phyloP scores from a whole-genome alignment of 2,329 filamentous ascomycete genomes.

The Sclerotinia subarctica region DNA sequence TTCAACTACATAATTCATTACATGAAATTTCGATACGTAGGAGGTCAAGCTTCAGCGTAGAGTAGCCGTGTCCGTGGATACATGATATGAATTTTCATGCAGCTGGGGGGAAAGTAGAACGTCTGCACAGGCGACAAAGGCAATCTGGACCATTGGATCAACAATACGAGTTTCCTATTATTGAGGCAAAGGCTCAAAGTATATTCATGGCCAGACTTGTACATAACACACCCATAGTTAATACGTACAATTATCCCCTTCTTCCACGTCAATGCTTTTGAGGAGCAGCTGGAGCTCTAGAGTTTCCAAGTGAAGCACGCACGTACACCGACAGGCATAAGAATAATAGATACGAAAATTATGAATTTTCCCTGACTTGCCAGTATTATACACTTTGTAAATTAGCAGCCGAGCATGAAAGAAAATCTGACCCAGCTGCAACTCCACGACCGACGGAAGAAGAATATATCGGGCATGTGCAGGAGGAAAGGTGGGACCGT shows the following conservation, averaged over 20 bases:
- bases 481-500: slow-evolving; percentile 19
- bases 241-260: not conserved
- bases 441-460: slow-evolving; percentile 17
- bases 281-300: not conserved
- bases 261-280: not conserved
- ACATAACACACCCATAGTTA: not conserved
- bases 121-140: slow-evolving; percentile 8
- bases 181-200: not conserved
- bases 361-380: not conserved
- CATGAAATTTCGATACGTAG: not conserved
- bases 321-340: not conserved
- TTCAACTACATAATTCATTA: slow-evolving; percentile 7
- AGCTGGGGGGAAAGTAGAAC: slow-evolving; percentile 13
- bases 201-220: not conserved
- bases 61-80: slow-evolving; percentile 10
- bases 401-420: slow-evolving; percentile 11
- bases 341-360: not conserved
- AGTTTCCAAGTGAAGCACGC: not conserved
- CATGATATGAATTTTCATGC: slow-evolving; percentile 18
- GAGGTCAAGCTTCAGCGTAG: slow-evolving; percentile 11
- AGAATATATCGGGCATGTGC: slow-evolving; percentile 7
- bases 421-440: slow-evolving; percentile 10
- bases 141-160: not conserved
- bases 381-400: not conserved
- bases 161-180: not conserved